Conservation (phyloP, 2,329 filamentous ascomycete genomes). For the Xylaria sp. region DNA sequence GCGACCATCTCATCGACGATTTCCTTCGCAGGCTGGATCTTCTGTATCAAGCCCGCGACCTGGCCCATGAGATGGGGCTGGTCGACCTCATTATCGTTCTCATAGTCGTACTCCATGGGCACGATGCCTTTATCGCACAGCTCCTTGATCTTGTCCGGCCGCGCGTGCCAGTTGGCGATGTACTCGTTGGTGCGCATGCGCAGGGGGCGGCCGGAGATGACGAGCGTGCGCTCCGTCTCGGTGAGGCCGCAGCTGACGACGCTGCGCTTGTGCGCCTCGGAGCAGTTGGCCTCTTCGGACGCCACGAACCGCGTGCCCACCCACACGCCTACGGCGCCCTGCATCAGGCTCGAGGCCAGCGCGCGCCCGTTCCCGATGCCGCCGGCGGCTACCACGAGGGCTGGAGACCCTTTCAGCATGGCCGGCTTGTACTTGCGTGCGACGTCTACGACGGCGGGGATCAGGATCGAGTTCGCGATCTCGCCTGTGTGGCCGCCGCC, state of each 20-base stretch:
- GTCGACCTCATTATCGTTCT: conserved; percentile 84
- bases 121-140: conserved; percentile 82
- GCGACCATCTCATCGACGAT: conserved; percentile 94
- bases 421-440: conserved; percentile 77
- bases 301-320: conserved; percentile 95
- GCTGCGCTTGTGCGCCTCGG: conserved; percentile 82
- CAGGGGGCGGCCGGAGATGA: conserved; percentile 83
- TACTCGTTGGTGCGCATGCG: conserved; percentile 87
- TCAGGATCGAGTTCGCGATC: conserved; percentile 84
- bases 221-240: conserved; percentile 84
- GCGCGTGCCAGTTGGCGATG: conserved; percentile 80
- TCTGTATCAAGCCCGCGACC: conserved; percentile 81
- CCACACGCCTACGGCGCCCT: conserved; percentile 91
- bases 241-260: conserved; percentile 83
- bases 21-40: conserved; percentile 81
- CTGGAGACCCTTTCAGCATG: conserved; percentile 72
- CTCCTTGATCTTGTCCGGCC: conserved; percentile 78
- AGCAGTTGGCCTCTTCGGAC: conserved; percentile 81
- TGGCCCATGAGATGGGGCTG: conserved; percentile 94
- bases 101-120: conserved; percentile 84
- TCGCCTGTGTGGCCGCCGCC: conserved; percentile 94
- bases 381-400: conserved; percentile 88
- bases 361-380: conserved; percentile 86
- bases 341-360: conserved; percentile 84
- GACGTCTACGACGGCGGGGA: conserved; percentile 88